phyloP scores from a whole-genome alignment of 2,329 filamentous ascomycete genomes.

The Hymenoscyphus salicellus region DNA sequence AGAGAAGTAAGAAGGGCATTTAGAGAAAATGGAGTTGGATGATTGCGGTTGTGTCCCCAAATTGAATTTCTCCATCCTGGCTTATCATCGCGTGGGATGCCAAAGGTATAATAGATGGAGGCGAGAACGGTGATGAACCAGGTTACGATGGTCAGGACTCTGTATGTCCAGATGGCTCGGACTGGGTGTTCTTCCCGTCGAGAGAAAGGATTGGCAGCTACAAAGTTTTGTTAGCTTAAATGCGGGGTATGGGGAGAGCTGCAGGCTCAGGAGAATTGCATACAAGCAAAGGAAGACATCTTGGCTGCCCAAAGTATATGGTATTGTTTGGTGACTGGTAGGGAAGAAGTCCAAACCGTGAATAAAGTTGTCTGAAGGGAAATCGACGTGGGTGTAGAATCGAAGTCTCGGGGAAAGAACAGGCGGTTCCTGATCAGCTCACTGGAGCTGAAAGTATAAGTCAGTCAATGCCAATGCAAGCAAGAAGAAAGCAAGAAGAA shows the following conservation, averaged over 20 bases:
- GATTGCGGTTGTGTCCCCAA: slow-evolving; percentile 68
- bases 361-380: neutral
- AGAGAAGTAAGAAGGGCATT: slow-evolving; percentile 63
- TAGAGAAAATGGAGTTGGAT: slow-evolving; percentile 71
- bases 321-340: neutral
- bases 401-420: neutral
- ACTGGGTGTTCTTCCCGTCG: slow-evolving; percentile 64
- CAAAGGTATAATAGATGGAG: slow-evolving; percentile 70
- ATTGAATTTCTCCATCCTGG: slow-evolving; percentile 58
- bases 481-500: neutral
- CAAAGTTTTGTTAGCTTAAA: neutral
- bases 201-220: slow-evolving; percentile 61
- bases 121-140: slow-evolving; percentile 73
- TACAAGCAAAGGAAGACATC: slow-evolving; percentile 7
- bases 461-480: neutral
- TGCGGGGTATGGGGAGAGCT: neutral
- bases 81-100: slow-evolving; percentile 58
- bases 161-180: slow-evolving; percentile 67
- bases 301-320: neutral
- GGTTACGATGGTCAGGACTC: slow-evolving; percentile 67
- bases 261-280: neutral
- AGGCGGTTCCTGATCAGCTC: neutral
- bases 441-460: neutral
- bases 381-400: neutral
- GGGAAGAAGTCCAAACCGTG: neutral